Evolutionary conservation across 441 rosid genomes (phyloP).

Genomic region (Jatropha podagrica): DNA sequence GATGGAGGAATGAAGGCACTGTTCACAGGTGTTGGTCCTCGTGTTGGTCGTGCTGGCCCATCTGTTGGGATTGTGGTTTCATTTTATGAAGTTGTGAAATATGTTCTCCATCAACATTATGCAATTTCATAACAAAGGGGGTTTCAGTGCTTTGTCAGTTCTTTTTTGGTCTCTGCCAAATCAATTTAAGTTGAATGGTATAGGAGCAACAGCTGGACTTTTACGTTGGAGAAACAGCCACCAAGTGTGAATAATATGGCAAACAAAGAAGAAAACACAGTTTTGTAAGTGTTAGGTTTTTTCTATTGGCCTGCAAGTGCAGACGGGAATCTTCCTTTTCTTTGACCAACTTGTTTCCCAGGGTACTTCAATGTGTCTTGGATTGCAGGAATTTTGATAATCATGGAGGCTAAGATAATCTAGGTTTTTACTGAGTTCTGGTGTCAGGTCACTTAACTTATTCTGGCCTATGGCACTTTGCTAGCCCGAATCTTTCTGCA

Average conservation of each 20-base stretch:
- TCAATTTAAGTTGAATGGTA: slow-evolving; percentile 12
- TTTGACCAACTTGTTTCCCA: slow-evolving; percentile 8
- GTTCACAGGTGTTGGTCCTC: slow-evolving; percentile 87
- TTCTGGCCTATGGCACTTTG: not conserved
- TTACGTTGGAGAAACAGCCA: slow-evolving; percentile 3
- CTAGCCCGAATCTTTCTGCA: not conserved
- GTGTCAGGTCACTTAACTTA: slow-evolving; percentile 23
- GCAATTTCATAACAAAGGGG: slow-evolving; percentile 24
- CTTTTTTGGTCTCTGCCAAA: not conserved
- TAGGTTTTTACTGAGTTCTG: slow-evolving; percentile 24
- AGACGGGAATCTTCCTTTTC: not conserved
- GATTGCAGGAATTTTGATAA: slow-evolving; percentile 28
- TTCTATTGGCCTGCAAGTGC: not conserved
- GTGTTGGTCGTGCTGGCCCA: slow-evolving; percentile 95
- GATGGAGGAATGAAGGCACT: slow-evolving; percentile 83
- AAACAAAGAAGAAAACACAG: slow-evolving; percentile 4
- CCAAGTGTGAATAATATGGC: slow-evolving; percentile 14
- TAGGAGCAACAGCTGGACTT: slow-evolving; percentile 16
- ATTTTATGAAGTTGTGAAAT: slow-evolving; percentile 88
- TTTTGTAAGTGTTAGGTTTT: slow-evolving; percentile 16
- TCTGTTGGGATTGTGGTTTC: slow-evolving; percentile 98
- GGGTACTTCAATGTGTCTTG: not conserved
- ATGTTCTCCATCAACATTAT: slow-evolving; percentile 51
- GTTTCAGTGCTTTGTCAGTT: not conserved
- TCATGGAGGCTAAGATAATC: not conserved